A percentile compares a stretch with the other conserved stretches of the same genome.
These are phyloP conservation scores for Chrysoporthe puriensis DNA, from an alignment of 2,329 filamentous ascomycete species.

Conservation along the genomic window DNA sequence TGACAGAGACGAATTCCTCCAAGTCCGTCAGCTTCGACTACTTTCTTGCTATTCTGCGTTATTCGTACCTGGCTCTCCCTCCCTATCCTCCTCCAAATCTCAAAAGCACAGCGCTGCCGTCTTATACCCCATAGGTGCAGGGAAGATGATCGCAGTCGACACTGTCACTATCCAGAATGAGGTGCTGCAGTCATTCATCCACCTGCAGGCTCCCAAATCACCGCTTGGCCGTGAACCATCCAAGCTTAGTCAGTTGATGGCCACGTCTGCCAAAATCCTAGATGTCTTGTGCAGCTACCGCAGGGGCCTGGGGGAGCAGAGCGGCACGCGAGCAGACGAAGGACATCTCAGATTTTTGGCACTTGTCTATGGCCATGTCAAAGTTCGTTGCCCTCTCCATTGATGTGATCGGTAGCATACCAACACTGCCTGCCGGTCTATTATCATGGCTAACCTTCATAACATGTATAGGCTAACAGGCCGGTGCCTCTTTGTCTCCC, in stretches of 20 bases:
- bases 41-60: neutral
- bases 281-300: neutral
- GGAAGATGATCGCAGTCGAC: slow-evolving; percentile 1
- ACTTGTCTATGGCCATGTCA: slow-evolving; percentile 6
- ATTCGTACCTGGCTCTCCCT: neutral
- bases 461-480: slow-evolving; percentile 37
- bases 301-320: neutral
- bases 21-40: neutral
- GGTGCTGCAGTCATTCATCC: neutral
- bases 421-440: neutral
- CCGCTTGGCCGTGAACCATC: neutral
- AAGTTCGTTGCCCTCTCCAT: neutral
- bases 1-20: neutral
- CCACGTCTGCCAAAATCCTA: neutral
- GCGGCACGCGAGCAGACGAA: slow-evolving; percentile 1
- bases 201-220: slow-evolving; percentile 2
- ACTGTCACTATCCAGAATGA: neutral
- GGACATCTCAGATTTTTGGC: slow-evolving; percentile 1
- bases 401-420: neutral
- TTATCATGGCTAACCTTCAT: neutral
- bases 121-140: neutral
- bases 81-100: neutral
- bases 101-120: neutral
- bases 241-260: neutral
- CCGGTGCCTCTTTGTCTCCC: slow-evolving; percentile 50